Evolutionary conservation across 176 grass and related monocot species (phyloP).

Genomic region (Zea mays): Zm-B73-REFERENCE-NAM-5.0 NC_050097.1:30132501-30133000

Average conservation of each 20-base stretch:
- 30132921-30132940: background rate
- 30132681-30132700: background rate
- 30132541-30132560: no score
- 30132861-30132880: constrained; percentile 13
- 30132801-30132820: background rate
- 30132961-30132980: background rate
- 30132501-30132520: no score
- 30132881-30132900: constrained; percentile 17
- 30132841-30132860: background rate
- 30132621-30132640: background rate
- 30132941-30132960: background rate
- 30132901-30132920: background rate
- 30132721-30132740: constrained; percentile 32
- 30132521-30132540: no score
- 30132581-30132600: background rate
- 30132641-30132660: background rate
- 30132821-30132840: background rate
- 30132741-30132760: constrained; percentile 29
- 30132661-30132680: background rate
- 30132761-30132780: constrained; percentile 23
- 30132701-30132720: background rate
- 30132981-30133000: background rate
- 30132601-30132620: background rate
- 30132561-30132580: background rate
- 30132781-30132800: no score